Evolutionary conservation across 805 yeast genomes (phyloP).

Genomic region (Myxozyma mucilagina): DNA sequence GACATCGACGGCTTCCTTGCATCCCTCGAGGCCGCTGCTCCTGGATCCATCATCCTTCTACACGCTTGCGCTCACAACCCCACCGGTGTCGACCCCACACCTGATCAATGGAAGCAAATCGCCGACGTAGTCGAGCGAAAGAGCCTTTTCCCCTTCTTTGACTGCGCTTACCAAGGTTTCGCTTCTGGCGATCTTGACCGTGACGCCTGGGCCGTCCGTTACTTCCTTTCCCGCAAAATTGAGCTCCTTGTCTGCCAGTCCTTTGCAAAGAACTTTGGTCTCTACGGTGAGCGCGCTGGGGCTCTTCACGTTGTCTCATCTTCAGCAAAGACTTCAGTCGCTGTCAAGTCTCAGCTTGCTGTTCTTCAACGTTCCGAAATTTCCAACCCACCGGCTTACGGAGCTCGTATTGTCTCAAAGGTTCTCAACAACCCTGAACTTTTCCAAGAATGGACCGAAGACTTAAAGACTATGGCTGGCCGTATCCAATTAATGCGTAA

Average conservation of each 20-base stretch:
- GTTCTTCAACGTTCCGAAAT: slow-evolving; percentile 77
- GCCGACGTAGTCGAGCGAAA: slow-evolving; percentile 56
- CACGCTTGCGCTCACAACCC: slow-evolving; percentile 99
- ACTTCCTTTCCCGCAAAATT: slow-evolving; percentile 49
- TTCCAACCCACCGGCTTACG: slow-evolving; percentile 94
- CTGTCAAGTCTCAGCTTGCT: slow-evolving; percentile 74
- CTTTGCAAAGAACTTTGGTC: slow-evolving; percentile 93
- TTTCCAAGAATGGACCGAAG: slow-evolving; percentile 76
- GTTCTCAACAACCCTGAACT: slow-evolving; percentile 69
- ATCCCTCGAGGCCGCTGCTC: slow-evolving; percentile 64
- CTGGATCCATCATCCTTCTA: slow-evolving; percentile 75
- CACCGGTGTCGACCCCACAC: slow-evolving; percentile 91
- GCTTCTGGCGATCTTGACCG: slow-evolving; percentile 82
- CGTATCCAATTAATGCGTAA: slow-evolving; percentile 81
- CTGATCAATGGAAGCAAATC: slow-evolving; percentile 75
- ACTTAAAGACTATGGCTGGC: slow-evolving; percentile 81
- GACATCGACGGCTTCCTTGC: slow-evolving; percentile 67
- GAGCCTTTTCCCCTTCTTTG: slow-evolving; percentile 74
- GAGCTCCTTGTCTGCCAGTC: slow-evolving; percentile 87
- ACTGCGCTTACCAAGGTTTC: slow-evolving; percentile 96
- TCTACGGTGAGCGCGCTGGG: slow-evolving; percentile 97
- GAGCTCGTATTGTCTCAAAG: slow-evolving; percentile 83
- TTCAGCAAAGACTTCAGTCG: slow-evolving; percentile 48
- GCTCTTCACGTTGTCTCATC: slow-evolving; percentile 72
- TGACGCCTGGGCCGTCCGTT: slow-evolving; percentile 81